Conservation (phyloP, 352 stramenopile species). For the Peronospora tabacina region DNA sequence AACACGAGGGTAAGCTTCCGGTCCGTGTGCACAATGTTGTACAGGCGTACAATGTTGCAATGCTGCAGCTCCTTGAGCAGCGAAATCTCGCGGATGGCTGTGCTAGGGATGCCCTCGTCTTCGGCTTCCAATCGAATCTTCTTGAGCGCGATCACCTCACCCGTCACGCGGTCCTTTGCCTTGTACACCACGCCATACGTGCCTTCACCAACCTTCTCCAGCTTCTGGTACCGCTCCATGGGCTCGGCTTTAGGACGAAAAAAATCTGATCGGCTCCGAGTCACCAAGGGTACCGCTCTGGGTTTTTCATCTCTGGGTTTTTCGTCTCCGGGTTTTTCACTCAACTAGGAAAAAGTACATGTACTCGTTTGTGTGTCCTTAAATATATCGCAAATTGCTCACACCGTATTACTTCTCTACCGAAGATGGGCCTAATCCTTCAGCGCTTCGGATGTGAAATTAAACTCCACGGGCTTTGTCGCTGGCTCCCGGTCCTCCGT, state of each 20-base stretch:
- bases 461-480: slow-evolving; percentile 36
- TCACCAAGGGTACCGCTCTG: slow-evolving; percentile 2
- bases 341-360: neutral
- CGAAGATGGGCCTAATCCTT: slow-evolving; percentile 13
- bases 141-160: slow-evolving; percentile 99
- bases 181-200: slow-evolving; percentile 99
- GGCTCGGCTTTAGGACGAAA: slow-evolving; percentile 4
- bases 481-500: slow-evolving; percentile 32
- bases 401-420: neutral
- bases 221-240: slow-evolving; percentile 91
- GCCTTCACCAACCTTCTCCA: slow-evolving; percentile 96
- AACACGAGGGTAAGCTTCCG: slow-evolving; percentile 99
- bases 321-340: neutral
- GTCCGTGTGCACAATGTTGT: slow-evolving; percentile 99
- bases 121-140: slow-evolving; percentile 99
- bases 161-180: slow-evolving; percentile 91
- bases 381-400: too few species aligned
- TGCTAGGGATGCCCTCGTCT: slow-evolving; percentile 97
- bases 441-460: slow-evolving; percentile 37
- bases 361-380: too few species aligned
- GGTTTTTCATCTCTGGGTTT: slow-evolving; percentile 14
- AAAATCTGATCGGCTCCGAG: slow-evolving; percentile 12
- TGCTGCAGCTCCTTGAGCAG: slow-evolving; percentile 97
- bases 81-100: slow-evolving; percentile 98
- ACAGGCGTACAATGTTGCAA: slow-evolving; percentile 97